Conservation (phyloP, 148 eudicot genomes). For the Limonium bicolor region DNA sequence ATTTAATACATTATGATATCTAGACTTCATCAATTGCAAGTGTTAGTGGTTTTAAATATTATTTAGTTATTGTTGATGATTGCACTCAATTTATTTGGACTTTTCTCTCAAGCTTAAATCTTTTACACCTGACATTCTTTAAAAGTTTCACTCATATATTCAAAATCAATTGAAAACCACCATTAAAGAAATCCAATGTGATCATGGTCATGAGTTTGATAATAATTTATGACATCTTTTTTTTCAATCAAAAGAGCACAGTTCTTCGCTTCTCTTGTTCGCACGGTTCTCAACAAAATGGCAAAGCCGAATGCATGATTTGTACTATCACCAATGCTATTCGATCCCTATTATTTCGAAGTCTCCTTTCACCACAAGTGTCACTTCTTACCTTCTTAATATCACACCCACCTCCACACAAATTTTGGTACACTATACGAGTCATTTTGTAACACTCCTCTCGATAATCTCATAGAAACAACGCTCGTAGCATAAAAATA, state of each 20-base stretch:
- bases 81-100: constrained; percentile 6
- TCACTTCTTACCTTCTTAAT: too few relatives aligned
- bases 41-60: constrained; percentile 4
- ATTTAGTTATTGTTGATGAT: constrained; percentile 9
- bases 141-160: background rate
- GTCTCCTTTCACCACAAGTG: background rate
- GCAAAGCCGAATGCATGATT: constrained; percentile 6
- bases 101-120: constrained; percentile 3
- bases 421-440: too few relatives aligned
- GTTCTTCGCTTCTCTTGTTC: background rate
- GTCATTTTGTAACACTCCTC: too few relatives aligned
- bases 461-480: too few relatives aligned
- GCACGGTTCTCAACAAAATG: constrained; percentile 7
- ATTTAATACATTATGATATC: constrained; percentile 7
- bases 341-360: constrained; percentile 5
- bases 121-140: background rate
- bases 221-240: background rate
- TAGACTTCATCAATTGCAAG: constrained; percentile 11
- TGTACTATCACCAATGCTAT: constrained; percentile 1
- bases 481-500: too few relatives aligned
- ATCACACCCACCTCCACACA: too few relatives aligned
- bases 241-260: background rate
- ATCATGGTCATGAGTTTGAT: constrained; percentile 7
- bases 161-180: background rate
- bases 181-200: constrained; percentile 8